phyloP scores from a whole-genome alignment of 2,329 filamentous ascomycete genomes.

The Sporothrix phasma region DNA sequence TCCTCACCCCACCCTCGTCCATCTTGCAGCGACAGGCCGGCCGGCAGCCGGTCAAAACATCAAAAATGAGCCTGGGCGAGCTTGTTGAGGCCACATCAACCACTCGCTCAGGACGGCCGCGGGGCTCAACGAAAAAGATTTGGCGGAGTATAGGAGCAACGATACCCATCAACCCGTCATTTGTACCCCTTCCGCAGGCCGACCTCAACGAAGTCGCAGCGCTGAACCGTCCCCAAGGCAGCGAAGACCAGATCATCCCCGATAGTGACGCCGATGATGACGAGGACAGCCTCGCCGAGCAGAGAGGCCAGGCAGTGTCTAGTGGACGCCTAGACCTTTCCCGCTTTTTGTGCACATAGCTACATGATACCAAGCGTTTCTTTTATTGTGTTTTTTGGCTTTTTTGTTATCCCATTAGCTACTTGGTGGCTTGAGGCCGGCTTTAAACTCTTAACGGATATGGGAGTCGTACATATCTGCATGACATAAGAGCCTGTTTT shows the following conservation, averaged over 20 bases:
- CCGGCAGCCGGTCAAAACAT: neutral
- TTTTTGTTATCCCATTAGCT: neutral
- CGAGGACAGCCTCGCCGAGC: neutral
- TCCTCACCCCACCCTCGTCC: conserved; percentile 10
- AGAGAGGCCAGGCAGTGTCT: too few relatives aligned
- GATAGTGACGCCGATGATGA: conserved; percentile 42
- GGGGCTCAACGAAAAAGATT: conserved; percentile 15
- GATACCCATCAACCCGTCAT: conserved; percentile 40
- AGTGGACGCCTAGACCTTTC: conserved; percentile 36
- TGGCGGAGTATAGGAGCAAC: conserved; percentile 13
- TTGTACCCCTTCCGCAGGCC: conserved; percentile 45
- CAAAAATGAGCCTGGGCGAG: conserved; percentile 13
- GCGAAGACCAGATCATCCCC: conserved; percentile 47
- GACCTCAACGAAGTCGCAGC: conserved; percentile 44
- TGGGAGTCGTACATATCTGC: neutral
- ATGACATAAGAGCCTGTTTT: neutral
- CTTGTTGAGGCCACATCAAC: conserved; percentile 10
- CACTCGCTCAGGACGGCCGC: neutral
- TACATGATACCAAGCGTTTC: neutral
- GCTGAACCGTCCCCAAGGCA: conserved; percentile 39
- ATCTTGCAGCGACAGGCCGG: neutral
- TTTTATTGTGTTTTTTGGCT: neutral
- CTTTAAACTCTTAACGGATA: neutral
- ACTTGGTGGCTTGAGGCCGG: neutral
- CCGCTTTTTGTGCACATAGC: conserved; percentile 35